phyloP scores from a whole-genome alignment of 73 alveolate genomes.

The Halteria grandinella region DNA sequence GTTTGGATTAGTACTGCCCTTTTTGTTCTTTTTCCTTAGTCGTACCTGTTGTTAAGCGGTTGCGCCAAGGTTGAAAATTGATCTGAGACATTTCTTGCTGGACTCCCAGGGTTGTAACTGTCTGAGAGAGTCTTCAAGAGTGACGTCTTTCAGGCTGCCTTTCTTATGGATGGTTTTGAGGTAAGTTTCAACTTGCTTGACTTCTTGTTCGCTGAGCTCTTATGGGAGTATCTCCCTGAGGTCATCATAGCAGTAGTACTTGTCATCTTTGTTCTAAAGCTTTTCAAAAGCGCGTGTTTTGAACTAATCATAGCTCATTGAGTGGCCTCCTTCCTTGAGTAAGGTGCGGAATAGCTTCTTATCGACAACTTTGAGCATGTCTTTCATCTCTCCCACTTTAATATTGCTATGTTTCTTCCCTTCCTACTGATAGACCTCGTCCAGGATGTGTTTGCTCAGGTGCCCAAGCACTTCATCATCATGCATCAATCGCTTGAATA shows the following conservation, averaged over 20 bases:
- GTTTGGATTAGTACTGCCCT: not conserved
- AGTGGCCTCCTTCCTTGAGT: slow-evolving; percentile 6
- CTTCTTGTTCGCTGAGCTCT: not conserved
- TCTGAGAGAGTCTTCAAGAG: slow-evolving; percentile 10
- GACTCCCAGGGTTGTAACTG: slow-evolving; percentile 43
- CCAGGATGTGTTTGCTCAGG: slow-evolving; percentile 19
- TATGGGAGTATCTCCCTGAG: not conserved
- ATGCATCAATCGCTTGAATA: slow-evolving; percentile 12
- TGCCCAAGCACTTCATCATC: slow-evolving; percentile 5
- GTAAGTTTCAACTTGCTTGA: slow-evolving; percentile 10
- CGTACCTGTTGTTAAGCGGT: not conserved
- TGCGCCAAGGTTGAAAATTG: slow-evolving; percentile 26
- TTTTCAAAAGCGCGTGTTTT: slow-evolving; percentile 46
- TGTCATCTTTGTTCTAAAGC: not conserved
- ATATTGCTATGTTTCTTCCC: too few species aligned
- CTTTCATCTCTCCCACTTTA: slow-evolving; percentile 29
- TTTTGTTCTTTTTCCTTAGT: slow-evolving; percentile 8
- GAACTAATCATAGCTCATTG: slow-evolving; percentile 33
- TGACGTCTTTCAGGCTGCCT: slow-evolving; percentile 11
- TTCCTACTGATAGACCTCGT: slow-evolving; percentile 9
- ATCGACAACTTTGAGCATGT: slow-evolving; percentile 22
- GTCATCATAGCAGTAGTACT: slow-evolving; percentile 27
- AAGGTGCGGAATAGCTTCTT: slow-evolving; percentile 33
- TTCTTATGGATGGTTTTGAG: slow-evolving; percentile 21
- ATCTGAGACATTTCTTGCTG: slow-evolving; percentile 20